Base-by-base conservation (phyloP, 805 yeast genomes). In the Naumovozyma dairenensis region DNA sequence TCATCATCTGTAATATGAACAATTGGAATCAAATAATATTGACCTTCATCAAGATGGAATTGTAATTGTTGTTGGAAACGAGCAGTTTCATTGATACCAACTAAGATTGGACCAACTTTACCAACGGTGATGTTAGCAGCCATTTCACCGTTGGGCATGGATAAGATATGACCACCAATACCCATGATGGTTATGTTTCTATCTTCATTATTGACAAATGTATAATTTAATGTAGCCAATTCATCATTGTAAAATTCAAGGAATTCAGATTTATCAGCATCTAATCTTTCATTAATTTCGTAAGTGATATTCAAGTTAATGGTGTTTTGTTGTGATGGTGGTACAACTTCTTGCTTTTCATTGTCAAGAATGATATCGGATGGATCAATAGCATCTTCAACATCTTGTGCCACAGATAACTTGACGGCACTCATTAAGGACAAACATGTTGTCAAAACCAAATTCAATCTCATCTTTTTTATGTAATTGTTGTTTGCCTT, bases 71-170 rank as follows among this genome's bases (percentile, higher is more conserved):
- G 93, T 29, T 62, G 62, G 53, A 84, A 73, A 15, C 49, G 46
- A 13, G 55, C 62, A 12, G 66, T 43, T 39, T 69, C 68, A 29
- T 78, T 77, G 4, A 75, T 59, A 14, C 56, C 62, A 36, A 79
- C 61, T 6, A 53, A 45, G 33, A 77, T 39, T 13, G 86, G 84
- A 12, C 81, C 87, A 35, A 80, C 56, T 35, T 71, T 63, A 32
- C 75, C 70, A 33, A 74, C 70, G 17, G 92, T 74, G 52, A 83
- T 63, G 54, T 82, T 81, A 44, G 77, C 74, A 19, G 59, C 51
- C 31, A 64, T 44, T 29, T 66, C 67, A 38, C 76, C 72, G 32
- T 69, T 66, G 39, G 59, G 60, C 17, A 81, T 74, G 38, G 74
- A 67, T 36, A 68, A 61, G 57, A 81, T 67, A 34, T 67, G 49